phyloP scores from a whole-genome alignment of 129 eudicot genomes.

The Smallanthus sonchifolius region DNA sequence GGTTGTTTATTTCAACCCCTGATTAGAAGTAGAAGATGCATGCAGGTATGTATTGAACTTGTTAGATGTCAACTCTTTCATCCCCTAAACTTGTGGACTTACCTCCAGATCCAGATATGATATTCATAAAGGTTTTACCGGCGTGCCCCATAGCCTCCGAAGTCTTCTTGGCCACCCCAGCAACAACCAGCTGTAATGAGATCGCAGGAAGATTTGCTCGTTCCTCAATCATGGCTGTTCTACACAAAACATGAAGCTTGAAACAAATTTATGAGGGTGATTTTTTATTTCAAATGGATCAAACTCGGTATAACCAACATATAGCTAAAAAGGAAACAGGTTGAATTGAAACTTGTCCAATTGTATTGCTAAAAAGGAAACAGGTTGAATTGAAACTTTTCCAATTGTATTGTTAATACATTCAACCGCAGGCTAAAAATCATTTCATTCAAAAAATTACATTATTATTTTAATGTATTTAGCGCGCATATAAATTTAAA shows the following conservation, averaged over 20 bases:
- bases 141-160: conserved; percentile 72
- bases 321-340: neutral
- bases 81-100: conserved; percentile 23
- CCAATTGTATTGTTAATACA: neutral
- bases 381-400: neutral
- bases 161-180: conserved; percentile 82
- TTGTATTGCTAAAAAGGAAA: neutral
- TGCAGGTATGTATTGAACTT: neutral
- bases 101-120: conserved; percentile 54
- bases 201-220: conserved; percentile 76
- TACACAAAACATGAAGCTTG: neutral
- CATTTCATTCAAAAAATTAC: too few species aligned
- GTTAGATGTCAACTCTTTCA: conserved; percentile 26
- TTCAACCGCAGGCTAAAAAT: neutral
- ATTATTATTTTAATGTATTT: neutral
- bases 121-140: conserved; percentile 50
- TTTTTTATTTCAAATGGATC: neutral
- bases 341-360: neutral
- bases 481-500: neutral
- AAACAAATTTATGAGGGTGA: neutral
- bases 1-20: neutral
- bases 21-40: neutral
- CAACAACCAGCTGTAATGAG: conserved; percentile 67
- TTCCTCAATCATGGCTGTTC: conserved; percentile 81
- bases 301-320: neutral